Evolutionary conservation across 768 basidiomycete genomes (phyloP).

Genomic region (Hypsizygus marmoreus): DNA sequence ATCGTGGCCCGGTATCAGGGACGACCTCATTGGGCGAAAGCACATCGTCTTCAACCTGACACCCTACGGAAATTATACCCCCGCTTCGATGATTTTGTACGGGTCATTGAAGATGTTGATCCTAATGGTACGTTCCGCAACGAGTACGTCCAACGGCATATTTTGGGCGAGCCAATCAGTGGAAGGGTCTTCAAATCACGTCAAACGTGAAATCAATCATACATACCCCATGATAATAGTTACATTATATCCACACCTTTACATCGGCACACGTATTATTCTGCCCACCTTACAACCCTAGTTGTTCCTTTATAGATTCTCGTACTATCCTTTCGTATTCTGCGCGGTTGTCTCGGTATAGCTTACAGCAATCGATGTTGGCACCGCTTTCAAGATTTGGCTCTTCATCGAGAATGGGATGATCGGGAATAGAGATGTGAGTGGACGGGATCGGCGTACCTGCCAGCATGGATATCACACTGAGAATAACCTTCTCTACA

Average conservation of each 20-base stretch:
- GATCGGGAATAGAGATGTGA: slow-evolving; percentile 18
- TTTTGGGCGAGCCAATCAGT: slow-evolving; percentile 62
- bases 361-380: slow-evolving; percentile 96
- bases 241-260: slow-evolving; percentile 16
- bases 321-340: slow-evolving; percentile 91
- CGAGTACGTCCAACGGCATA: slow-evolving; percentile 86
- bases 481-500: slow-evolving; percentile 94
- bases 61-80: slow-evolving; percentile 74
- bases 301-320: slow-evolving; percentile 80
- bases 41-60: slow-evolving; percentile 71
- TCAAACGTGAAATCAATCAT: slow-evolving; percentile 15
- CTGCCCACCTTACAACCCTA: slow-evolving; percentile 59
- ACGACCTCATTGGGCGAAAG: slow-evolving; percentile 96
- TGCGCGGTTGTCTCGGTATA: slow-evolving; percentile 85
- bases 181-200: slow-evolving; percentile 42
- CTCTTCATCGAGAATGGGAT: slow-evolving; percentile 47
- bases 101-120: slow-evolving; percentile 70
- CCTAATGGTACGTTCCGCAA: slow-evolving; percentile 80
- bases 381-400: slow-evolving; percentile 98
- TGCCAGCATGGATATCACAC: slow-evolving; percentile 96
- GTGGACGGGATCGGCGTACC: slow-evolving; percentile 46
- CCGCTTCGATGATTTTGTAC: slow-evolving; percentile 74
- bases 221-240: slow-evolving; percentile 5
- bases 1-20: slow-evolving; percentile 73
- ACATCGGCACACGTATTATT: slow-evolving; percentile 5